Evolutionary conservation across 116 monocot genomes (phyloP).

Genomic region (Zostera marina): DNA sequence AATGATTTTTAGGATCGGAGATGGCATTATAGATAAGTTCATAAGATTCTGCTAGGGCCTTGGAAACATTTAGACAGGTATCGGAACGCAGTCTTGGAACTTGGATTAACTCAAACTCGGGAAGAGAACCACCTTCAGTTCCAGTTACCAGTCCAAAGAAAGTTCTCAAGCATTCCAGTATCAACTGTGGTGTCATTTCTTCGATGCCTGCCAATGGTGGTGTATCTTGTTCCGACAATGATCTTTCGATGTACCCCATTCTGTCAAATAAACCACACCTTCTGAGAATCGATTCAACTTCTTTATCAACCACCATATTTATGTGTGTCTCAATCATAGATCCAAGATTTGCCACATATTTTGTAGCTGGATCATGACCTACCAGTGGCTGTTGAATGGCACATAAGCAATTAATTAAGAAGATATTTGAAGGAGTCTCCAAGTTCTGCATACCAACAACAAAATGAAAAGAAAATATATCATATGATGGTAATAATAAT

Average conservation of each 20-base stretch:
- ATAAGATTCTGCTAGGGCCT: slow-evolving; percentile 46
- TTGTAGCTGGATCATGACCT: slow-evolving; percentile 46
- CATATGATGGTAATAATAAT: not conserved
- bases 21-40: slow-evolving; percentile 51
- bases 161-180: slow-evolving; percentile 47
- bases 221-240: not conserved
- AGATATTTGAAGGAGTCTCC: slow-evolving; percentile 61
- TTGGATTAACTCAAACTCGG: slow-evolving; percentile 85
- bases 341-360: slow-evolving; percentile 27
- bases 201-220: slow-evolving; percentile 30
- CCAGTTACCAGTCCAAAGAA: slow-evolving; percentile 71
- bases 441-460: slow-evolving; percentile 29
- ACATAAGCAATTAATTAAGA: slow-evolving; percentile 82
- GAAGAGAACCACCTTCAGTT: slow-evolving; percentile 49
- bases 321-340: slow-evolving; percentile 49
- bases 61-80: slow-evolving; percentile 33
- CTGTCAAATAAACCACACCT: slow-evolving; percentile 51
- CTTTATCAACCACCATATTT: slow-evolving; percentile 43
- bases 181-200: slow-evolving; percentile 25
- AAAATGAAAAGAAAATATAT: not conserved
- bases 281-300: slow-evolving; percentile 48
- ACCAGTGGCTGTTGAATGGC: slow-evolving; percentile 71
- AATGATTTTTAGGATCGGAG: slow-evolving; percentile 48
- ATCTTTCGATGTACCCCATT: slow-evolving; percentile 31
- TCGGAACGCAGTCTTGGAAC: slow-evolving; percentile 60